Base-by-base conservation (phyloP, 345 rosid species). In the Arabidopsis suecica region DNA sequence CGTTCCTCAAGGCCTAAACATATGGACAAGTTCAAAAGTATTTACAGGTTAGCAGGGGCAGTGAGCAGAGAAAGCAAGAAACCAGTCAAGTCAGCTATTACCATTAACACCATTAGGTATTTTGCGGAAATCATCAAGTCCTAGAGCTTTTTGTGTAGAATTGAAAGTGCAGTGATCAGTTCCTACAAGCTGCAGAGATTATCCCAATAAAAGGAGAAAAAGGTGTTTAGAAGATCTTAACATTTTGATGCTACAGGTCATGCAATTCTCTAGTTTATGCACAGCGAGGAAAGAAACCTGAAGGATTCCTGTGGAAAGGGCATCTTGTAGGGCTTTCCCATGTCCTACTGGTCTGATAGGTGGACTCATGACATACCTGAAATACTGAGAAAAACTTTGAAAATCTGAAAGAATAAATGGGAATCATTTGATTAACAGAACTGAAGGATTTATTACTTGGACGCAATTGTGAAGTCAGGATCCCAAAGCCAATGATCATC, bases 291-390 rank as follows among this genome's bases (percentile, higher is more conserved):
- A 45, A 65, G 30, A 68, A 67, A 95, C 99, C 97, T 95, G 98
- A 75, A 95, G 84, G 65, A 88, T 65, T 80, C 99, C 99, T n/a
- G 84, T 78, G 34, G 99, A 86, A 77, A 95, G 96, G 67, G 99
- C 98, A 65, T 88, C 94, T 84, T 90, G 96, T 53, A 95, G 82
- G 80, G 94, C 96, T 78, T 90, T 89, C 72, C 82, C 83, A 70
- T 95, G 99, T 69, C 97, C 99, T 42, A 89, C 61, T 81, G 87
- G 67, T 80, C 99, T 88, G 25, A 95, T 86, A 23, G 99, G 99
- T 59, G 99, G 99, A 78, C 99, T 95, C 97, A 92, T 95, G 68
- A 95, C 97, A 86, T 81, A 92, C 85, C 99, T 95, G 86, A 77
- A 82, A 69, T 28, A 61, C 62, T 65, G 20, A 68, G 51, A 80